Percentiles rank a stretch among this genome's conserved stretches.
These are phyloP conservation scores for Casuarina equisetifolia DNA, from an alignment of 306 rosid genomes.

Conservation along the genomic window DNA sequence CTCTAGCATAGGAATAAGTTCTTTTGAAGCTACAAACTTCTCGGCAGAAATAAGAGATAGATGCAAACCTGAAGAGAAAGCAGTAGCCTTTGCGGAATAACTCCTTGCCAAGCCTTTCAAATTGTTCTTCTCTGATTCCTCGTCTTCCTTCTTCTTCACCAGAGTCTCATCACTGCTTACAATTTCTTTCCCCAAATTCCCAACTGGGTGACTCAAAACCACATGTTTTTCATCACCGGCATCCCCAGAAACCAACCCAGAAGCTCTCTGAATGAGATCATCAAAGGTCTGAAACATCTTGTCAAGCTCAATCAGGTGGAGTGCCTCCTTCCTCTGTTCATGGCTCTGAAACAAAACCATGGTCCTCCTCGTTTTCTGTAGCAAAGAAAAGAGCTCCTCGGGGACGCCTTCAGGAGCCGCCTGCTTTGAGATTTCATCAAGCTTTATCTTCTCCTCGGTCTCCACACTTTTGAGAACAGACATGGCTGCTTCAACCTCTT, in stretches of 20 bases:
- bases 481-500: slow-evolving; percentile 78
- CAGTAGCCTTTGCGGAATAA: slow-evolving; percentile 33
- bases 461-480: slow-evolving; percentile 55
- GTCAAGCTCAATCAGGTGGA: slow-evolving; percentile 54
- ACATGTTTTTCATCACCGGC: slow-evolving; percentile 21
- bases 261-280: slow-evolving; percentile 78
- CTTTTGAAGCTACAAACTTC: slow-evolving; percentile 5
- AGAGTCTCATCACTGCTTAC: slow-evolving; percentile 38
- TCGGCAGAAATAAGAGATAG: not conserved
- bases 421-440: slow-evolving; percentile 56
- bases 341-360: slow-evolving; percentile 54
- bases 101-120: slow-evolving; percentile 33
- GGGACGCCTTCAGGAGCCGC: slow-evolving; percentile 44
- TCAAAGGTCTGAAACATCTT: slow-evolving; percentile 58
- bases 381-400: slow-evolving; percentile 56
- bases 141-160: slow-evolving; percentile 33
- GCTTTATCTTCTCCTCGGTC: slow-evolving; percentile 59
- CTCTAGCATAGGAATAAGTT: not conserved
- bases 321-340: slow-evolving; percentile 65
- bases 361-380: slow-evolving; percentile 58
- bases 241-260: slow-evolving; percentile 63
- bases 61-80: slow-evolving; percentile 54
- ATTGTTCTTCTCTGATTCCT: slow-evolving; percentile 26
- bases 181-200: slow-evolving; percentile 22
- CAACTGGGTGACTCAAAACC: slow-evolving; percentile 29